Percentiles rank a stretch among this genome's conserved stretches.
phyloP scores from a whole-genome alignment of 306 rosid species.

The Cercis canadensis region DNA sequence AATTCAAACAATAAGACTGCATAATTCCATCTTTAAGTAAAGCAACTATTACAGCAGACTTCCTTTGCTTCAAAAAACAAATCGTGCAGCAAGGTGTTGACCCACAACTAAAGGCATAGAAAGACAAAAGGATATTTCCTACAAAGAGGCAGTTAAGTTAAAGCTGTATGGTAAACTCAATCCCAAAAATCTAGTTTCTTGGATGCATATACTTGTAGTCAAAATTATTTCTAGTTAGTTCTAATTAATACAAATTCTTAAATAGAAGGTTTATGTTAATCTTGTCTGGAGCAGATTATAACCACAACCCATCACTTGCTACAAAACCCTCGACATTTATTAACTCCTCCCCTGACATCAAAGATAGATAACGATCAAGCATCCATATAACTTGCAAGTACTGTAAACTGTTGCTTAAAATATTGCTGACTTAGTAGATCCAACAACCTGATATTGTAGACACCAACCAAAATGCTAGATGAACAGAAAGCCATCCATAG shows the following conservation, averaged over 20 bases:
- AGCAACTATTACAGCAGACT: constrained; percentile 27
- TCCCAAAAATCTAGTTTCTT: not conserved
- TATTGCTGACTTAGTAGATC: constrained; percentile 8
- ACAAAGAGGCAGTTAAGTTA: not conserved
- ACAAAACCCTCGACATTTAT: not conserved
- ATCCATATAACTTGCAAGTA: not conserved
- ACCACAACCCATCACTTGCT: no score
- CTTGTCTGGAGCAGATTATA: not conserved
- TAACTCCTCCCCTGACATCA: not conserved
- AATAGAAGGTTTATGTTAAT: constrained; percentile 4
- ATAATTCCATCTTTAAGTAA: constrained; percentile 5
- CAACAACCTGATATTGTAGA: constrained; percentile 25
- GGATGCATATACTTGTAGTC: not conserved
- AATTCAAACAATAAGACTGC: not conserved
- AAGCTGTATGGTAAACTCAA: not conserved
- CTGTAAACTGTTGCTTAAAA: not conserved
- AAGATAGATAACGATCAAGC: not conserved
- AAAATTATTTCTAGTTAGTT: not conserved
- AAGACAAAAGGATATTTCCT: not conserved
- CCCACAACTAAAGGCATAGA: not conserved
- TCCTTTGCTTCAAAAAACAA: not conserved
- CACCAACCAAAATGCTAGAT: constrained; percentile 4
- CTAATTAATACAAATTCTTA: constrained; percentile 17
- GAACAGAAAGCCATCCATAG: constrained; percentile 26
- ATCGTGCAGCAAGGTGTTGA: constrained; percentile 8